Evolutionary conservation across 169 alveolate species (phyloP).

Genomic region (Cryptosporidium viatorum): DNA sequence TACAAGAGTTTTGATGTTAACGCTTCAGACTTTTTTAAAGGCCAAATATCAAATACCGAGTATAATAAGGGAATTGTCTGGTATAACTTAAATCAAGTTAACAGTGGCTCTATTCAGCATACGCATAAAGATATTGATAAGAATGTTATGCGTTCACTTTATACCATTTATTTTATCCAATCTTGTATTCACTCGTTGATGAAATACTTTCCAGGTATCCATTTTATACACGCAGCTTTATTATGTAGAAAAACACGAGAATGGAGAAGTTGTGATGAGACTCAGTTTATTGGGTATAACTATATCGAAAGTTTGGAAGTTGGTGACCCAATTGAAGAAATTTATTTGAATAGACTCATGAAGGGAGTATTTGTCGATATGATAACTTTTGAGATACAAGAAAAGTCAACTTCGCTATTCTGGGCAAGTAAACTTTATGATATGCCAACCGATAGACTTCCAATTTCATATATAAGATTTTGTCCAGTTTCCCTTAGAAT

Average conservation of each 20-base stretch:
- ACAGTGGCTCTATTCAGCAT: not conserved
- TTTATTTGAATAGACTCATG: conserved; percentile 4
- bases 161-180: conserved; percentile 43
- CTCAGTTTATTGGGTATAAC: not conserved
- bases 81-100: conserved; percentile 9
- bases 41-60: conserved; percentile 18
- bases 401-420: conserved; percentile 18
- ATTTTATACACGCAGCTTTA: conserved; percentile 45
- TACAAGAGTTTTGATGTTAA: conserved; percentile 1
- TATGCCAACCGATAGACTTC: conserved; percentile 21
- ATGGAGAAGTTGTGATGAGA: conserved; percentile 69
- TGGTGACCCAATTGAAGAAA: conserved; percentile 15
- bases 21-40: conserved; percentile 12
- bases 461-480: conserved; percentile 25
- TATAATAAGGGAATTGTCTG: conserved; percentile 39
- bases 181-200: conserved; percentile 37
- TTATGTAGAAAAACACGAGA: conserved; percentile 56
- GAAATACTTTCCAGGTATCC: conserved; percentile 50
- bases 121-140: not conserved
- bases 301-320: conserved; percentile 10
- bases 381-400: conserved; percentile 48
- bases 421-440: conserved; percentile 8
- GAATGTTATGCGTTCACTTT: conserved; percentile 18
- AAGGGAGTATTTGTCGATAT: conserved; percentile 68
- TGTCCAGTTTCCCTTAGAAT: conserved; percentile 40